Evolutionary conservation across 2,329 filamentous ascomycete species (phyloP).

Genomic region (Cladorrhinum sp.): DNA sequence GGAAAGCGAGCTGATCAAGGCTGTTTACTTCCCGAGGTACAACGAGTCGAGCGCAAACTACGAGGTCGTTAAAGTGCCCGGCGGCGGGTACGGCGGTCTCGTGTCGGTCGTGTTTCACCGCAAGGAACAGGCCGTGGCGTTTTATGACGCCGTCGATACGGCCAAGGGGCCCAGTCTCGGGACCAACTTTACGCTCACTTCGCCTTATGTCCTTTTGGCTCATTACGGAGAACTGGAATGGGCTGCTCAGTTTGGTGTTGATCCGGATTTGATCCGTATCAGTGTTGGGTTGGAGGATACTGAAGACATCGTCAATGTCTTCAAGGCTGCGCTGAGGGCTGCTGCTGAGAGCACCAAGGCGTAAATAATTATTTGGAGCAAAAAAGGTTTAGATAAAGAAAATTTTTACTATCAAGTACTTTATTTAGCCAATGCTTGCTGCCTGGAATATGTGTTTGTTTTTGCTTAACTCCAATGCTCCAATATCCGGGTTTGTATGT

Average conservation of each 20-base stretch:
- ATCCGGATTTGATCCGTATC: slow-evolving; percentile 75
- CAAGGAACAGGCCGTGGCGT: slow-evolving; percentile 68
- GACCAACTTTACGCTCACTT: slow-evolving; percentile 93
- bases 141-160: slow-evolving; percentile 83
- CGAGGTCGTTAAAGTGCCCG: slow-evolving; percentile 69
- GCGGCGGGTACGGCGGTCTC: slow-evolving; percentile 84
- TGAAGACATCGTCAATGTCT: slow-evolving; percentile 58
- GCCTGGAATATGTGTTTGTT: no score
- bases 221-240: slow-evolving; percentile 93
- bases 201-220: slow-evolving; percentile 85
- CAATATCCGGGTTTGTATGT: no score
- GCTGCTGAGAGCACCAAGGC: slow-evolving; percentile 35
- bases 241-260: slow-evolving; percentile 78
- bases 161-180: slow-evolving; percentile 93
- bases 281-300: slow-evolving; percentile 88
- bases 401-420: slow-evolving; percentile 4
- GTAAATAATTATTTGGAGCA: neutral
- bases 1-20: slow-evolving; percentile 62
- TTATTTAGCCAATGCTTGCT: no score
- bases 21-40: slow-evolving; percentile 83
- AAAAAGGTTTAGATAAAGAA: neutral
- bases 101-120: slow-evolving; percentile 78
- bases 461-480: neutral
- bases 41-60: slow-evolving; percentile 69
- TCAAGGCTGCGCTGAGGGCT: slow-evolving; percentile 67